phyloP scores from a whole-genome alignment of 2,329 filamentous ascomycete species.

The Cryoendolithus antarcticus region DNA sequence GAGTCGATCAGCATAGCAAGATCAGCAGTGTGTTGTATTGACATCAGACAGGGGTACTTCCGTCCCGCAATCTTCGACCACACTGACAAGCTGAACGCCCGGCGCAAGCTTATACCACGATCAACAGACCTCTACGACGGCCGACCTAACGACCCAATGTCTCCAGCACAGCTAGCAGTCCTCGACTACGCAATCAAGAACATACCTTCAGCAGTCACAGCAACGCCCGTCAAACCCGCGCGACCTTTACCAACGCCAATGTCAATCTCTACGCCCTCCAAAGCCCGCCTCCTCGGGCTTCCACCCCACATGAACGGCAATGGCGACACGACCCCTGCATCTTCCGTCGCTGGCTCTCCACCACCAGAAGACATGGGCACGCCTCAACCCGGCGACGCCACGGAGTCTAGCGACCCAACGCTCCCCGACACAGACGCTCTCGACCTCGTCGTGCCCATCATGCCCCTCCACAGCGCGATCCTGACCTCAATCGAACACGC shows the following conservation, averaged over 20 bases:
- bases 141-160: constrained; percentile 80
- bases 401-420: constrained; percentile 21
- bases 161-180: constrained; percentile 65
- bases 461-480: constrained; percentile 79
- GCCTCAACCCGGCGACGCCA: constrained; percentile 38
- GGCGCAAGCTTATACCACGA: constrained; percentile 69
- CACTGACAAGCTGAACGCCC: constrained; percentile 61
- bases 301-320: constrained; percentile 56
- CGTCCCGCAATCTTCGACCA: constrained; percentile 80
- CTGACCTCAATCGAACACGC: constrained; percentile 81
- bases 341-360: constrained; percentile 78
- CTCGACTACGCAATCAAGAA: constrained; percentile 38
- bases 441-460: constrained; percentile 69
- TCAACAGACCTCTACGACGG: constrained; percentile 92
- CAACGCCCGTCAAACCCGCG: constrained; percentile 33
- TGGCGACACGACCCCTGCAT: constrained; percentile 63
- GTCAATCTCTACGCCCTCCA: constrained; percentile 16
- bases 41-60: constrained; percentile 53
- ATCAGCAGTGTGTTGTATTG: not conserved
- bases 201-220: constrained; percentile 27
- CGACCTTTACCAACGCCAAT: constrained; percentile 21
- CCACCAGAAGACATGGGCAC: constrained; percentile 65
- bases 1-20: constrained; percentile 11
- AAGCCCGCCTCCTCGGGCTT: constrained; percentile 44
- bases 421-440: constrained; percentile 48